Conservation (phyloP, 371 early-diverging fungal species). For the Rhizopus stolonifer region DNA sequence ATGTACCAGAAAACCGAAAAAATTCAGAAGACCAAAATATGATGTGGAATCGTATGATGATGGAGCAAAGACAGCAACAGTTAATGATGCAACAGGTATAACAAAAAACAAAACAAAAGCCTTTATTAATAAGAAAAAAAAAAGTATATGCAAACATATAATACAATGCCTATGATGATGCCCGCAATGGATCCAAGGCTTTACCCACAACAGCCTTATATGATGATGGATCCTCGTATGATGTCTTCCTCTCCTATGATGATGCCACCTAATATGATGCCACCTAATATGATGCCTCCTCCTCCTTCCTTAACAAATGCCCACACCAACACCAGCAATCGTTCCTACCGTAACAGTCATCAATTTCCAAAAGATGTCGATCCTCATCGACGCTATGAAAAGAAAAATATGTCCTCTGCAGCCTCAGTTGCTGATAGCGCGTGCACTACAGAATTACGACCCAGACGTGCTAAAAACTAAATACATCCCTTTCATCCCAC, state of each 20-base stretch:
- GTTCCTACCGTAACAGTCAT: not conserved
- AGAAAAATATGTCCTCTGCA: slow-evolving; percentile 2
- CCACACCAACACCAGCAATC: not conserved
- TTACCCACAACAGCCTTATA: slow-evolving; percentile 24
- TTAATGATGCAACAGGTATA: slow-evolving; percentile 33
- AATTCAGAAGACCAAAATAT: slow-evolving; percentile 19
- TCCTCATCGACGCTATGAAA: not conserved
- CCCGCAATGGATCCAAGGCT: slow-evolving; percentile 39
- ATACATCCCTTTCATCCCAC: not conserved
- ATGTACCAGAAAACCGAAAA: slow-evolving; percentile 21
- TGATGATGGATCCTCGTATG: slow-evolving; percentile 40
- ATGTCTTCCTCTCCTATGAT: slow-evolving; percentile 7
- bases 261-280: slow-evolving; percentile 8
- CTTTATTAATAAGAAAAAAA: not conserved
- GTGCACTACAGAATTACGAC: not conserved
- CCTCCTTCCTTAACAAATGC: not conserved
- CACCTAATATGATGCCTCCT: slow-evolving; percentile 1
- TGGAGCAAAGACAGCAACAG: slow-evolving; percentile 43
- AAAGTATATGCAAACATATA: slow-evolving; percentile 18
- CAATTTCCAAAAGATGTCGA: not conserved
- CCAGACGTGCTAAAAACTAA: slow-evolving; percentile 4
- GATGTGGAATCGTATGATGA: slow-evolving; percentile 30
- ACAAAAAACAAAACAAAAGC: slow-evolving; percentile 8
- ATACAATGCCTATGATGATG: slow-evolving; percentile 34
- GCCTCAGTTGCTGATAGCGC: not conserved